Evolutionary conservation across 2,329 filamentous ascomycete species (phyloP), one percentile per base, ranked within the genome.

Genomic region (Lecanoromycetidae sp.): DNA sequence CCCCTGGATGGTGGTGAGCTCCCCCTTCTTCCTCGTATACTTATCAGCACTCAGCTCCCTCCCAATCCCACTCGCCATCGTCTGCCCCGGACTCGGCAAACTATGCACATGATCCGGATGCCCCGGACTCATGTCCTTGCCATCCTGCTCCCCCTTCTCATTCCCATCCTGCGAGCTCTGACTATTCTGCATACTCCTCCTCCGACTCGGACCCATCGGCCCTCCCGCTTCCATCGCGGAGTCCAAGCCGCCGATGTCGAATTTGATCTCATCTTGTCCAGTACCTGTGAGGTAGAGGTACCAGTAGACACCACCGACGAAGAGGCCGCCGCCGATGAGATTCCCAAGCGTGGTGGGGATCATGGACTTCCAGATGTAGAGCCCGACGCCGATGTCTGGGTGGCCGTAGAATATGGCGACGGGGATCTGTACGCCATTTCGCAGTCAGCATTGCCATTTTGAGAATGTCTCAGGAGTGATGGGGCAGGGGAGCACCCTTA

Each of bases 331-430:
- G 0, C 74, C 74, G 2, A 77, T 55, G 13, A 74, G 68, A 51
- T 77, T 77, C 0, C 74, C 74, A 2, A 77, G 52, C 2, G 69
- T 51, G 0, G 71, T 65, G 0, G 74, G 75, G 27, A 77, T 70
- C 52, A 76, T 68, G 1, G 67, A 70, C 55, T 77, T 76, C 71
- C 72, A 77, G 51, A 78, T 72, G 48, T 77, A 78, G 33, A 75
- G 61, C 0, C 67, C 63, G 0, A 73, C 65, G 13, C 48, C 45
- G 27, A 54, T 45, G 36, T 47, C 48, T 4, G 51, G 48, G n/a
- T 46, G 46, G n/a, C 41, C 51, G 26, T 46, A 46, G 32, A 51
- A 77, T 29, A 78, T 74, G 0, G 63, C 71, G 37, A 75, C 56
- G 0, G 73, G 71, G 27, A 71, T 64, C 73, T n/a, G n/a, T n/a